Percentiles rank a stretch among this genome's conserved stretches.
Conservation (phyloP, 305 asterid species). For the Solanum chacoense region DNA sequence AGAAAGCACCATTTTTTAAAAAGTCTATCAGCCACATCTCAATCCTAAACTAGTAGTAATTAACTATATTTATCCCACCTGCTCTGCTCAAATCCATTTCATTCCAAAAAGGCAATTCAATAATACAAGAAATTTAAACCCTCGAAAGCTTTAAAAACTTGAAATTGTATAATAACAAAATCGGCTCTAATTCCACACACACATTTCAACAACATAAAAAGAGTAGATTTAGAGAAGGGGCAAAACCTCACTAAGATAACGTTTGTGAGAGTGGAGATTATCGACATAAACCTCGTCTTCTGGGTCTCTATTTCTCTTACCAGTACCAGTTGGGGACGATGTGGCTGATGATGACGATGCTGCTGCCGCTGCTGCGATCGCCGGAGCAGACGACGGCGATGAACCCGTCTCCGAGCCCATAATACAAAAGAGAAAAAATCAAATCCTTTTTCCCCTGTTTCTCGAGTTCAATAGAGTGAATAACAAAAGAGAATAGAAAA, state of each 20-base stretch:
- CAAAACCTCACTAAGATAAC: constrained; percentile 84
- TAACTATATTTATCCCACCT: not conserved
- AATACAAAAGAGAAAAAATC: not conserved
- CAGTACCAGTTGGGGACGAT: constrained; percentile 24
- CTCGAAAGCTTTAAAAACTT: not conserved
- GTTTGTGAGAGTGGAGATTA: constrained; percentile 85
- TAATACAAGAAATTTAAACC: not conserved
- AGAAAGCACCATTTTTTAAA: not conserved
- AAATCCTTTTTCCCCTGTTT: not conserved
- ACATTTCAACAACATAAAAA: not conserved
- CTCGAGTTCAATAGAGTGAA: not conserved
- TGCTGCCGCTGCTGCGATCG: not conserved
- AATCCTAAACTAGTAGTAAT: not conserved
- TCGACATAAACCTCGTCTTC: constrained; percentile 93
- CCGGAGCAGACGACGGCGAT: constrained; percentile 21
- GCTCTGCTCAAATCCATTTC: not conserved
- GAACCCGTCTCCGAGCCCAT: constrained; percentile 48
- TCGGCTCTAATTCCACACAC: not conserved
- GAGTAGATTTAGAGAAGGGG: not conserved
- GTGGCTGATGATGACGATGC: constrained; percentile 19
- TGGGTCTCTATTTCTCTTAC: constrained; percentile 70
- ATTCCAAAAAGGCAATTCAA: not conserved
- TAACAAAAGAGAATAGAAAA: too few species aligned
- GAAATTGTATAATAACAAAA: not conserved
- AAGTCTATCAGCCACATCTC: not conserved